These are phyloP conservation scores for Cercospora sp. DNA, from an alignment of 2,329 filamentous ascomycete genomes.

Conservation along the genomic window DNA sequence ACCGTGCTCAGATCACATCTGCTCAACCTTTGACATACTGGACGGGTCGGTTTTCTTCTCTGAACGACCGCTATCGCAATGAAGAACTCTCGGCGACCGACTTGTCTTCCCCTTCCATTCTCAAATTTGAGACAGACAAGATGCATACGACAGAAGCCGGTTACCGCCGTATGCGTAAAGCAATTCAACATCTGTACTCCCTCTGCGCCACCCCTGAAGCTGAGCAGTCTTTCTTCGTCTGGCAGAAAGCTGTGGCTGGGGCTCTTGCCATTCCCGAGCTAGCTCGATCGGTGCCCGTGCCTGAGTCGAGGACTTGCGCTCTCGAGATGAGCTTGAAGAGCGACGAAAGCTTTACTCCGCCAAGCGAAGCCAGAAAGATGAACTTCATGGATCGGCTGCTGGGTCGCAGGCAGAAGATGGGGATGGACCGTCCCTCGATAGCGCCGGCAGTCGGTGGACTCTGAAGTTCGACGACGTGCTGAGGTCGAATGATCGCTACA, in stretches of 20 bases:
- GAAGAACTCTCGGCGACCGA: conserved; percentile 42
- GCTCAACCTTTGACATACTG: conserved; percentile 56
- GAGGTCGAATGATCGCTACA: not conserved
- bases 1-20: conserved; percentile 20
- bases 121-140: conserved; percentile 31
- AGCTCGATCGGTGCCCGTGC: conserved; percentile 23
- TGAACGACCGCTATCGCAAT: conserved; percentile 57
- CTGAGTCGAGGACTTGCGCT: conserved; percentile 15
- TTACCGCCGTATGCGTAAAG: conserved; percentile 33
- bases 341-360: conserved; percentile 7
- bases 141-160: conserved; percentile 36
- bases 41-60: conserved; percentile 61
- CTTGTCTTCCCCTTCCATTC: conserved; percentile 35
- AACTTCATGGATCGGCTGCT: conserved; percentile 41
- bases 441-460: not conserved
- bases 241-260: conserved; percentile 34
- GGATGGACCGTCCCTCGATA: not conserved
- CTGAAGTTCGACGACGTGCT: not conserved
- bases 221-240: conserved; percentile 34
- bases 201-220: conserved; percentile 37
- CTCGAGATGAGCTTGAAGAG: conserved; percentile 29
- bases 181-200: conserved; percentile 33
- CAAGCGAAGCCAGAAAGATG: conserved; percentile 32
- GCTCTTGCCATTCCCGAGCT: conserved; percentile 31
- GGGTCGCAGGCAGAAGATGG: conserved; percentile 32